Evolutionary conservation across 2,329 filamentous ascomycete genomes (phyloP).

Genomic region (Fusarium multiceps): DNA sequence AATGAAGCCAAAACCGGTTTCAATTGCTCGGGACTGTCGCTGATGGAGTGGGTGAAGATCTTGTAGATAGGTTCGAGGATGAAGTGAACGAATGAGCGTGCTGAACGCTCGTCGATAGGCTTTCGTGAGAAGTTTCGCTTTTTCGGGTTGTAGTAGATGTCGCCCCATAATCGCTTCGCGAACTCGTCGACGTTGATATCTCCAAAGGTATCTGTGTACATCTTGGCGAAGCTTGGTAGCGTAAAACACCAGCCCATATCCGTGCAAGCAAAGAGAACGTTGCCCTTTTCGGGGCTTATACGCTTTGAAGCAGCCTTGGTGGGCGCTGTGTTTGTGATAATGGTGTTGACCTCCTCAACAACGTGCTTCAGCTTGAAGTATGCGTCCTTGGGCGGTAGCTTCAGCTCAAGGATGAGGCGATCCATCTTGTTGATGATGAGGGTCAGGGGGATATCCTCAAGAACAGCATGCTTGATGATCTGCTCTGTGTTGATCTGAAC

Average conservation of each 20-base stretch:
- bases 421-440: constrained; percentile 98
- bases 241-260: constrained; percentile 98
- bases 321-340: constrained; percentile 89
- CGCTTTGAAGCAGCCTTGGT: constrained; percentile 82
- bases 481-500: constrained; percentile 98
- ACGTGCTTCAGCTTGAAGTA: constrained; percentile 99
- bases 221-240: constrained; percentile 90
- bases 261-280: constrained; percentile 95
- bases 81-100: constrained; percentile 92
- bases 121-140: constrained; percentile 94
- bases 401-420: constrained; percentile 90
- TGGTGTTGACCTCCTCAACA: constrained; percentile 96
- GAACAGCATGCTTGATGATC: constrained; percentile 93
- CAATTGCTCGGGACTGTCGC: constrained; percentile 86
- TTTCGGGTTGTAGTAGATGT: constrained; percentile 93
- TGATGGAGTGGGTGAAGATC: constrained; percentile 93
- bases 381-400: constrained; percentile 91
- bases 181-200: constrained; percentile 87
- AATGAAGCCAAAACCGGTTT: constrained; percentile 81
- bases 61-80: constrained; percentile 98
- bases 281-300: constrained; percentile 94
- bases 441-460: constrained; percentile 89
- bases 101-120: constrained; percentile 80
- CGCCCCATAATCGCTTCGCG: constrained; percentile 88
- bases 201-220: constrained; percentile 92